Evolutionary conservation across 805 yeast genomes (phyloP), one percentile per base, ranked within the genome.

Genomic region (Candida odintsovae): DNA sequence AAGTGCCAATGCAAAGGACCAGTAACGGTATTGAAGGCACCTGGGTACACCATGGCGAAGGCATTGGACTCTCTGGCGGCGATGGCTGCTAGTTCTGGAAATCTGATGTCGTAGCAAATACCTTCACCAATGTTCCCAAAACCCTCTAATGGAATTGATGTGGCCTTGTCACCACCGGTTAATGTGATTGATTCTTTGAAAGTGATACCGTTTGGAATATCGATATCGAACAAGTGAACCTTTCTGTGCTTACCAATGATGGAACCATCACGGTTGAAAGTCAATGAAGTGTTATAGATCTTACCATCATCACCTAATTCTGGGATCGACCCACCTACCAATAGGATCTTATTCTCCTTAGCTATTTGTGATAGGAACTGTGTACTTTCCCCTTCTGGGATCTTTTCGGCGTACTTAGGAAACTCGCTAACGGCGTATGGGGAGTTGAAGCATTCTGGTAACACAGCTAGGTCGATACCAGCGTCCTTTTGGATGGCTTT

Each of bases 391-490:
- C 95, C 95, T 2, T 68, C 60, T 1, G 95, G 94, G 35, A 92
- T 83, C 3, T 63, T 52, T 63, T 92, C 99, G 6, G 96, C 88
- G 62, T 92, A 90, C 51, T 86, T 80, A 11, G 84, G 78, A 67
- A 92, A 92, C 49, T 90, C 83, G 47, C 79, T 78, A 18, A 88
- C 95, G 0, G 95, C 82, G 62, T 92, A 92, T 4, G 97, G 97
- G 3, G 96, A 86, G 63, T 90, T 92, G 76, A 90, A 90, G 69
- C 97, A 90, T 68, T 92, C 97, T 5, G 99, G 99, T 28, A 94
- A 70, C 53, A 94, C 88, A 11, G 94, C 77, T 38, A 92, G 70
- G 57, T 90, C 86, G 23, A 36, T 36, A 36, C 23, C n/a, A 36
- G 80, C 73, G 21, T 83, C 80, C 46, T 71, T 62, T 12, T 47